These are phyloP conservation scores for Apiospora rasikravindrae DNA, from an alignment of 2,329 filamentous ascomycete genomes.

Conservation along the genomic window DNA sequence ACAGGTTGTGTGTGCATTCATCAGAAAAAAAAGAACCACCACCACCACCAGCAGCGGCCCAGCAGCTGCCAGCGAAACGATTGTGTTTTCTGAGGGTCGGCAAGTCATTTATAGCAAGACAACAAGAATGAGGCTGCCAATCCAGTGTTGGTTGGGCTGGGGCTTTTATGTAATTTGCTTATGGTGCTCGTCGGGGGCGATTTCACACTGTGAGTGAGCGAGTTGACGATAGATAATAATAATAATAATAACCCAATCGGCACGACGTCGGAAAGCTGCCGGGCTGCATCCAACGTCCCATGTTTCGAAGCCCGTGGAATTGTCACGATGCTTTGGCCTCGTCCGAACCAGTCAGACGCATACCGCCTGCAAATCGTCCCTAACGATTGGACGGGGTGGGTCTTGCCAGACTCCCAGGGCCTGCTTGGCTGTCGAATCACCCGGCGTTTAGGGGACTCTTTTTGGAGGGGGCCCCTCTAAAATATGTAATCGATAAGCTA, in stretches of 20 bases:
- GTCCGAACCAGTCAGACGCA: slow-evolving; percentile 10
- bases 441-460: not conserved
- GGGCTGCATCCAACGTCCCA: slow-evolving; percentile 7
- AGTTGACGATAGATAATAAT: not conserved
- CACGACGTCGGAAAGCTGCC: slow-evolving; percentile 11
- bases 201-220: not conserved
- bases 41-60: not conserved
- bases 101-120: slow-evolving; percentile 5
- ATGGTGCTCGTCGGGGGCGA: not conserved
- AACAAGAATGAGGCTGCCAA: slow-evolving; percentile 5
- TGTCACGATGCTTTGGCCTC: not conserved
- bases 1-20: slow-evolving; percentile 9
- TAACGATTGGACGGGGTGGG: not conserved
- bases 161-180: not conserved
- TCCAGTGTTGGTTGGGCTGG: not conserved
- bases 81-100: not conserved
- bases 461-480: not conserved
- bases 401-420: not conserved
- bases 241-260: not conserved
- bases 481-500: slow-evolving; percentile 10
- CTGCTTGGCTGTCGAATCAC: not conserved
- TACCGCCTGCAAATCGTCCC: not conserved
- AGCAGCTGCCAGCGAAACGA: not conserved
- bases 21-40: not conserved
- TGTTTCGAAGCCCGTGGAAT: slow-evolving; percentile 11